Conservation (phyloP, 345 rosid genomes). For the Rubroshorea leprosula region DNA sequence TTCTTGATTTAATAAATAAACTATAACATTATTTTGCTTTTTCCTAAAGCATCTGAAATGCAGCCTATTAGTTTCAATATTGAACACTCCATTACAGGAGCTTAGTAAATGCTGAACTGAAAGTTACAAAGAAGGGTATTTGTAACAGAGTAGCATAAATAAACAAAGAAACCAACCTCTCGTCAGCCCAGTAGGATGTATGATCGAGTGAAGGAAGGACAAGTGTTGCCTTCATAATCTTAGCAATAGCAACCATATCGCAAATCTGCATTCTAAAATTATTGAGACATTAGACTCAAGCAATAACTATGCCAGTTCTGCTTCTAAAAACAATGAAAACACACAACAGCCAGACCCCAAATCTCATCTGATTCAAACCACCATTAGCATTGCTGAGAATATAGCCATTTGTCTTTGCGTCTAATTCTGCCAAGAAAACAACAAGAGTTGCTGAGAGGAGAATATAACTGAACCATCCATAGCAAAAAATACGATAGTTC, state of each 20-base stretch:
- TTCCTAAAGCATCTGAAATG: neutral
- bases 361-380: constrained; percentile 99
- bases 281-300: constrained; percentile 36
- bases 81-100: neutral
- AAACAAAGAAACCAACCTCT: constrained; percentile 39
- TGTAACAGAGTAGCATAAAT: neutral
- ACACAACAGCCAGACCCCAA: constrained; percentile 84
- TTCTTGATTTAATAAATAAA: neutral
- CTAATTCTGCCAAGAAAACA: constrained; percentile 53
- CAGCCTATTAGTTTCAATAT: neutral
- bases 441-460: neutral
- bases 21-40: neutral
- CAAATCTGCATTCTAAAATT: constrained; percentile 85
- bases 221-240: constrained; percentile 80
- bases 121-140: neutral
- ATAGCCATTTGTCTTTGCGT: constrained; percentile 73
- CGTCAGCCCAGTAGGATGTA: constrained; percentile 90
- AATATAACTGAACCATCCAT: neutral
- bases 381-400: constrained; percentile 90
- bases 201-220: constrained; percentile 95
- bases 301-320: constrained; percentile 1
- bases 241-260: constrained; percentile 95
- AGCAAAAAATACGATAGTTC: neutral
- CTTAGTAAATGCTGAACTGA: neutral
- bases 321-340: constrained; percentile 20